Percentiles rank a stretch among this genome's conserved stretches.
These are phyloP conservation scores for Sesbania bispinosa DNA, from an alignment of 306 rosid genomes.

Conservation along the genomic window DNA sequence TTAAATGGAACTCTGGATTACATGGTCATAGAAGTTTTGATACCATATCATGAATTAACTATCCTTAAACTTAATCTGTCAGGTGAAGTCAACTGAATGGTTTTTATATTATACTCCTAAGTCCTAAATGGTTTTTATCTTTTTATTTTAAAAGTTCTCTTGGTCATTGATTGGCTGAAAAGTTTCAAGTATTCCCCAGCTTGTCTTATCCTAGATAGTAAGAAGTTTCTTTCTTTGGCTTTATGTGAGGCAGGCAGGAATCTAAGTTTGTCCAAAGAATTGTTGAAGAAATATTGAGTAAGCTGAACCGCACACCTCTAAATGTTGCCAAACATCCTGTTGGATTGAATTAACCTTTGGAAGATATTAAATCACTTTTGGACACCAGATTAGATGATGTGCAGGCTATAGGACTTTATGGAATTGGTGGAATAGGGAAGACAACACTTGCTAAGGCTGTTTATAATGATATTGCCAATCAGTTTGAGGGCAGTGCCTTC, in stretches of 20 bases:
- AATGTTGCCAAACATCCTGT: slow-evolving; percentile 9
- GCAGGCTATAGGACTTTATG: not conserved
- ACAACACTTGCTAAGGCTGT: slow-evolving; percentile 14
- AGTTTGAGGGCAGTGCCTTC: slow-evolving; percentile 8
- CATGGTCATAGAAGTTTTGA: no score
- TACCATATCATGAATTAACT: no score
- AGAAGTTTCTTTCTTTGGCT: not conserved
- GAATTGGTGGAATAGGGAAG: slow-evolving; percentile 3
- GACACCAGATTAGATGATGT: not conserved
- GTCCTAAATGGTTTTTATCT: no score
- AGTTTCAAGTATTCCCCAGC: no score
- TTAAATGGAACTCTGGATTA: no score
- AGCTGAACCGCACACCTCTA: not conserved
- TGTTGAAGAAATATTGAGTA: slow-evolving; percentile 5
- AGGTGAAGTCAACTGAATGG: no score
- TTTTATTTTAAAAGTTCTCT: no score
- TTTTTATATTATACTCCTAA: no score
- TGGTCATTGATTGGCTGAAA: not conserved
- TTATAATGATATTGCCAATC: not conserved
- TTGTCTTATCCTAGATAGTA: not conserved
- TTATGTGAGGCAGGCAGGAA: slow-evolving; percentile 20
- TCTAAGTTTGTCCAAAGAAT: slow-evolving; percentile 6
- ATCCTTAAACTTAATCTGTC: no score
- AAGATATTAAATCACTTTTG: no score
- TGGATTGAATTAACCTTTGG: not conserved